These are phyloP conservation scores for Erodium maritimum DNA, from an alignment of 345 rosid species.

Conservation along the genomic window DNA sequence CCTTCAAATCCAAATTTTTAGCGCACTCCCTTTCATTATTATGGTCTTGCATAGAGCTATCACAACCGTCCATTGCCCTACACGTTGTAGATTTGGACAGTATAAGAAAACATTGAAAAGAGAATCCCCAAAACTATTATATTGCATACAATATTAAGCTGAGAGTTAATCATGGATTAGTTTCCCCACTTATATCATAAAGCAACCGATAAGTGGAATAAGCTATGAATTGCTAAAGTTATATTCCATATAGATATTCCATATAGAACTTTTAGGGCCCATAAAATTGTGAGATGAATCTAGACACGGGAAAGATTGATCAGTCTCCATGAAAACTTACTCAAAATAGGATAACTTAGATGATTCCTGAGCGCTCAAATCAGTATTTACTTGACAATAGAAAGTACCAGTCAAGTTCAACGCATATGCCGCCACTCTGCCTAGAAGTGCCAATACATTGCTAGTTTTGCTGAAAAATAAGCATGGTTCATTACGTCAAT, in stretches of 20 bases:
- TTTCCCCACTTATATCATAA: background rate
- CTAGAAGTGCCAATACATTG: conserved; percentile 57
- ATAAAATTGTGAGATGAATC: background rate
- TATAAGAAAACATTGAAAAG: background rate
- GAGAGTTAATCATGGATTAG: background rate
- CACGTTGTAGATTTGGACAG: conserved; percentile 17
- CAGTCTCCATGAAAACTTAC: conserved; percentile 32
- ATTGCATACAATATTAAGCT: background rate
- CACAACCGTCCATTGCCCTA: conserved; percentile 34
- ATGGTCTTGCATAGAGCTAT: conserved; percentile 17
- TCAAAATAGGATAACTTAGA: conserved; percentile 20
- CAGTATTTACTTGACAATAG: conserved; percentile 41
- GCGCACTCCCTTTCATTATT: conserved; percentile 25
- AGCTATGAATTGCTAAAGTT: background rate
- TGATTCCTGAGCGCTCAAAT: conserved; percentile 27
- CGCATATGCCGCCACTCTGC: conserved; percentile 55
- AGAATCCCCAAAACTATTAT: background rate
- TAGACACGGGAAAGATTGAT: no score
- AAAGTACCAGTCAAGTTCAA: conserved; percentile 69
- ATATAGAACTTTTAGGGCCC: background rate
- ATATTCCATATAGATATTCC: background rate
- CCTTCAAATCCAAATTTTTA: conserved; percentile 20
- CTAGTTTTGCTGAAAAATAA: conserved; percentile 25
- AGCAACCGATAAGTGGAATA: background rate
- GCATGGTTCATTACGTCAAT: background rate